Percentiles rank a stretch among this genome's conserved stretches.
These are phyloP conservation scores for Calonectria montana DNA, from an alignment of 2,329 filamentous ascomycete species.

Conservation along the genomic window DNA sequence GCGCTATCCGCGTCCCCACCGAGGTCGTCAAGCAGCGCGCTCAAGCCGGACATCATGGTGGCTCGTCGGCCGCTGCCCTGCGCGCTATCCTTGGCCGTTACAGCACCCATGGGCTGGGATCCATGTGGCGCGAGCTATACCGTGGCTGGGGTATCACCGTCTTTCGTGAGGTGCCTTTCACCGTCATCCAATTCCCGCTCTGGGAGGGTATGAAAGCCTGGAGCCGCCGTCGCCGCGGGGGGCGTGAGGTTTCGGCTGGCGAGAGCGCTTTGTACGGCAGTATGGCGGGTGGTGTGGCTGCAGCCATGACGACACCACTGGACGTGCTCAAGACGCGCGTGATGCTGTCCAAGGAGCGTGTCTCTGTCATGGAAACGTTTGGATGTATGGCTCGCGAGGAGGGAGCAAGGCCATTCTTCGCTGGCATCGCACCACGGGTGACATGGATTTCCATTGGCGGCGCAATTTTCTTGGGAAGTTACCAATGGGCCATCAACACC, in stretches of 20 bases:
- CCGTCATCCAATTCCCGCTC: constrained; percentile 94
- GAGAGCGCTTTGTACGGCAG: constrained; percentile 91
- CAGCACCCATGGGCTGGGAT: constrained; percentile 54
- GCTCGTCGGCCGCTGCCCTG: constrained; percentile 74
- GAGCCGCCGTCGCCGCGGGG: constrained; percentile 59
- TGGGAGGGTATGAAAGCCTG: constrained; percentile 93
- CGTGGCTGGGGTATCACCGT: constrained; percentile 93
- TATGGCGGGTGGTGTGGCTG: constrained; percentile 84
- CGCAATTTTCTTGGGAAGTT: constrained; percentile 93
- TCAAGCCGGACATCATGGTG: constrained; percentile 85
- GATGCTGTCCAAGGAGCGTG: constrained; percentile 84
- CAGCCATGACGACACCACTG: constrained; percentile 88
- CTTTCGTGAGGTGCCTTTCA: constrained; percentile 96
- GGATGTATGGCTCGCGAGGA: constrained; percentile 72
- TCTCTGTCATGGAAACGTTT: constrained; percentile 70
- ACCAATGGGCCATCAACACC: constrained; percentile 87
- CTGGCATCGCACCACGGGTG: constrained; percentile 82
- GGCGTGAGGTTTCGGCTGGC: constrained; percentile 69
- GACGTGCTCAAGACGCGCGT: constrained; percentile 97
- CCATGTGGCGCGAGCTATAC: constrained; percentile 87
- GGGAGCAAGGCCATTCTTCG: constrained; percentile 77
- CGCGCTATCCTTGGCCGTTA: constrained; percentile 72
- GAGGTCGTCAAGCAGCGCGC: constrained; percentile 98
- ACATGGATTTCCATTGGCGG: constrained; percentile 97
- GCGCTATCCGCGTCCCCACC: constrained; percentile 90